phyloP scores from a whole-genome alignment of 305 asterid species.

The Fraxinus platypoda region DNA sequence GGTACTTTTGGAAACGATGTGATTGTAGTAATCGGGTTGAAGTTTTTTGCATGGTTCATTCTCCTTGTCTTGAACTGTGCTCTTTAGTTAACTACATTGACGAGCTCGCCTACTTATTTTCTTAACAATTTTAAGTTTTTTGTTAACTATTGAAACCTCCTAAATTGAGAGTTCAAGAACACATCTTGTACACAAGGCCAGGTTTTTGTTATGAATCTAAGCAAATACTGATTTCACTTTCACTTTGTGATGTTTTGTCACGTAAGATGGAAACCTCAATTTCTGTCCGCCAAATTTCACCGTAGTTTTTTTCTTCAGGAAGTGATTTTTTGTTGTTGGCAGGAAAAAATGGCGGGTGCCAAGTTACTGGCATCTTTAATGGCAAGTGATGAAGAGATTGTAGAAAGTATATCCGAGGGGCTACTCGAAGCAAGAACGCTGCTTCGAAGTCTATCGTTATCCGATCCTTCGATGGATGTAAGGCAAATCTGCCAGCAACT shows the following conservation, averaged over 20 bases:
- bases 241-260: neutral
- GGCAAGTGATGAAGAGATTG: constrained; percentile 79
- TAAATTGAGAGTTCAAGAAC: neutral
- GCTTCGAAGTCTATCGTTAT: constrained; percentile 48
- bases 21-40: neutral
- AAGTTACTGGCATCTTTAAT: constrained; percentile 71
- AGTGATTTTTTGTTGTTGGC: constrained; percentile 11
- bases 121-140: neutral
- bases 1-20: constrained; percentile 43
- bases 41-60: neutral
- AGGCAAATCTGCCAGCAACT: constrained; percentile 63
- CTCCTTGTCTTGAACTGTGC: neutral
- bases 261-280: neutral
- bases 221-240: neutral
- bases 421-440: constrained; percentile 56
- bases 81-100: neutral
- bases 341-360: constrained; percentile 74
- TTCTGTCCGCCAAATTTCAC: neutral
- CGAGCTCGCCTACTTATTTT: neutral
- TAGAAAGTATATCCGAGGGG: constrained; percentile 51
- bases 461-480: constrained; percentile 59
- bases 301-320: neutral
- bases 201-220: neutral
- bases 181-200: neutral
- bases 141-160: neutral